Evolutionary conservation across 768 basidiomycete species (phyloP), one percentile per base, ranked within the genome.

Genomic region (Cystofilobasidium bisporidii): DNA sequence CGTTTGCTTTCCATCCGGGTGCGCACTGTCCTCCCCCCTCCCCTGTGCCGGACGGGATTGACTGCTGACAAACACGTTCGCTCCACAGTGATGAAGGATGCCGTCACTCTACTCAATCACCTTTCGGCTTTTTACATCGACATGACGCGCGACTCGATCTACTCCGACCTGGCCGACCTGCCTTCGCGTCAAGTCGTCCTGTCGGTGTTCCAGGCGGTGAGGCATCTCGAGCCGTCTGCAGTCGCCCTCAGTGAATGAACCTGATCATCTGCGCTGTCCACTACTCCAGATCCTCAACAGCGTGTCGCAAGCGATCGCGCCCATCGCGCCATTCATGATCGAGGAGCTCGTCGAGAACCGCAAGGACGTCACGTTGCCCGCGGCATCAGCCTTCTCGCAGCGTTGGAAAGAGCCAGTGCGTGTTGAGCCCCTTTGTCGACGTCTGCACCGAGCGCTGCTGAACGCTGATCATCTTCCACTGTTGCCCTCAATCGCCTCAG

Each of bases 41-140:
- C n/a, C n/a, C n/a, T n/a, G n/a, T n/a, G n/a, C n/a, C n/a, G n/a
- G n/a, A n/a, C n/a, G n/a, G n/a, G n/a, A n/a, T n/a, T n/a, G n/a
- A n/a, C n/a, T n/a, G n/a, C n/a, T n/a, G n/a, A n/a, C n/a, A n/a
- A n/a, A n/a, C n/a, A n/a, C n/a, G n/a, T n/a, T n/a, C n/a, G n/a
- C 43, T 56, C 6, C 63, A 17, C 63, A 33, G 38, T 47, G 40
- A 24, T 20, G 43, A 40, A 69, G 45, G 69, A 94, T 91, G 89
- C 43, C 81, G 88, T 71, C 84, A 80, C 63, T 79, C 87, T 12
- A 76, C 94, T 17, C 83, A 81, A 85, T 67, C 89, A 87, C 0
- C 81, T 97, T 26, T 97, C 94, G 0, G 86, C 91, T 0, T 78
- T 94, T 38, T 98, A 97, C 77, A 89, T 97, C 70, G 91, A 93